Conservation (phyloP, 2,329 filamentous ascomycete genomes). For the Ilyonectria destructans region DNA sequence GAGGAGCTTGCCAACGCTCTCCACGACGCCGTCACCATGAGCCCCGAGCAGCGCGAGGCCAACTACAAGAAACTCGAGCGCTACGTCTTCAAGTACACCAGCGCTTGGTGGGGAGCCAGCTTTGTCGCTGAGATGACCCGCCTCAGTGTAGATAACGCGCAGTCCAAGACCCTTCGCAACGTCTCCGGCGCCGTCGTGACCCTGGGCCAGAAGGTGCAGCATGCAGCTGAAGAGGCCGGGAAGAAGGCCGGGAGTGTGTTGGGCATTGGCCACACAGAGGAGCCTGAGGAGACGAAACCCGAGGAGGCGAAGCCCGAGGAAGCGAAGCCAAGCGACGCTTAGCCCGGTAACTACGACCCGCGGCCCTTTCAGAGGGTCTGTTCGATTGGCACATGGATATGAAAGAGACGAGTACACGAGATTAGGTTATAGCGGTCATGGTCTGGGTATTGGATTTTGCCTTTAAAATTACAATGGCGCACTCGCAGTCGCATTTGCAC, state of each 20-base stretch:
- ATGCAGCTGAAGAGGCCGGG: slow-evolving; percentile 38
- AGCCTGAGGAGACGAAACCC: slow-evolving; percentile 33
- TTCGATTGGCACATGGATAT: slow-evolving; percentile 33
- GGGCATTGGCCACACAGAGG: slow-evolving; percentile 37
- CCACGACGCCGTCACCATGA: slow-evolving; percentile 97
- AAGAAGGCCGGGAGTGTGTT: slow-evolving; percentile 43
- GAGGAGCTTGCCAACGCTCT: slow-evolving; percentile 95
- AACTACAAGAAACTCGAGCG: slow-evolving; percentile 95
- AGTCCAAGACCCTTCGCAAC: slow-evolving; percentile 60
- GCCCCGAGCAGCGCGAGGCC: slow-evolving; percentile 85
- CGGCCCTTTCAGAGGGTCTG: slow-evolving; percentile 31
- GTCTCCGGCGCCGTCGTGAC: slow-evolving; percentile 58
- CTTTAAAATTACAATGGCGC: slow-evolving; percentile 31
- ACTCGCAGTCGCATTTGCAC: slow-evolving; percentile 7
- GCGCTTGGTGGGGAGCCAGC: slow-evolving; percentile 95
- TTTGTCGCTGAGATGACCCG: slow-evolving; percentile 89
- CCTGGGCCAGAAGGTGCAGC: slow-evolving; percentile 49
- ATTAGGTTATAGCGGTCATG: slow-evolving; percentile 45
- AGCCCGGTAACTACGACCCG: slow-evolving; percentile 12
- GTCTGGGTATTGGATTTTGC: slow-evolving; percentile 35
- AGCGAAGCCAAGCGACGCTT: slow-evolving; percentile 28
- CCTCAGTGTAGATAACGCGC: slow-evolving; percentile 59
- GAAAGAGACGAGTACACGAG: slow-evolving; percentile 45
- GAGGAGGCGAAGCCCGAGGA: slow-evolving; percentile 28
- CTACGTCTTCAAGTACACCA: slow-evolving; percentile 98